phyloP scores from a whole-genome alignment of 176 grass and related monocot genomes.

The Raddia guianensis region DNA sequence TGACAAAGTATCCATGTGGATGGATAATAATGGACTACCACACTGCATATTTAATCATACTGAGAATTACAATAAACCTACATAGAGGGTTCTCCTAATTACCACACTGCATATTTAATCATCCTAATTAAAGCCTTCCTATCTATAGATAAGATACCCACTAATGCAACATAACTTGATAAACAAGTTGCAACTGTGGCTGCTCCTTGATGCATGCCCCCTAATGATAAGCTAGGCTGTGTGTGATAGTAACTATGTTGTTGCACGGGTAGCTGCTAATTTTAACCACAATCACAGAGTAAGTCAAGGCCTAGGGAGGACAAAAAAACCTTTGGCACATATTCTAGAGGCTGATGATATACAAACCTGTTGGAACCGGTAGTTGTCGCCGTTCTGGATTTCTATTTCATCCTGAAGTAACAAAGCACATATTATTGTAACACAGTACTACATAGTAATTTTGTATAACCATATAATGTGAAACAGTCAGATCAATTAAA shows the following conservation, averaged over 20 bases:
- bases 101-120: too few species aligned
- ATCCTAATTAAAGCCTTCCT: neutral
- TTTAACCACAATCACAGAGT: neutral
- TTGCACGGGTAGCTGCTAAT: neutral
- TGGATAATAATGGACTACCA: slow-evolving; percentile 24
- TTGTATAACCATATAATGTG: neutral
- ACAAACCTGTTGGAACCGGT: slow-evolving; percentile 79
- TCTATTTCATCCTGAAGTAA: slow-evolving; percentile 88
- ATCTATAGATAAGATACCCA: neutral
- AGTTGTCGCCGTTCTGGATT: slow-evolving; percentile 78
- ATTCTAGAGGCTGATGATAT: slow-evolving; percentile 22
- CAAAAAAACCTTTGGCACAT: slow-evolving; percentile 26
- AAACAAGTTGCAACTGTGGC: neutral
- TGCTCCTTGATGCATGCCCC: neutral
- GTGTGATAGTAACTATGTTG: neutral
- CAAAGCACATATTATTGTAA: slow-evolving; percentile 35
- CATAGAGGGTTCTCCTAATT: neutral
- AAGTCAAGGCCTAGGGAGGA: neutral
- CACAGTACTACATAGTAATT: slow-evolving; percentile 4
- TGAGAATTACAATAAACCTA: neutral
- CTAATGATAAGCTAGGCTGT: neutral
- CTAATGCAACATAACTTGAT: neutral
- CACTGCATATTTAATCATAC: neutral
- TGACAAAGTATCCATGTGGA: neutral
- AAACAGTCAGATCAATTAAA: neutral